phyloP scores from a whole-genome alignment of 805 yeast species.

The Wickerhamiella sergipiensis region DNA sequence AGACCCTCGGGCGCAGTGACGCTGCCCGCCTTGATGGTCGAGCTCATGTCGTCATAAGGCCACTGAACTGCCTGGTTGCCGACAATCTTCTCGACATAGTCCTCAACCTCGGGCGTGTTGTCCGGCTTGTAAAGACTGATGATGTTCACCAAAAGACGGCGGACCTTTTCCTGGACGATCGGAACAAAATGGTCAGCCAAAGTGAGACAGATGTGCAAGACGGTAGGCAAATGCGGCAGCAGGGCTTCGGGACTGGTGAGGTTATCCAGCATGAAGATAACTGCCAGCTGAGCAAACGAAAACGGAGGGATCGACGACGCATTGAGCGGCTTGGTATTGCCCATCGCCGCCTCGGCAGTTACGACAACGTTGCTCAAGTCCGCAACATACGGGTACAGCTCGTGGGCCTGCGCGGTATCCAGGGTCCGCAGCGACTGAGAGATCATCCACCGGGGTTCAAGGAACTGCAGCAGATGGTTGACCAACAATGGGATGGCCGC shows the following conservation, averaged over 20 bases:
- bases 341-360: constrained; percentile 32
- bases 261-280: constrained; percentile 73
- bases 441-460: constrained; percentile 83
- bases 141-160: constrained; percentile 56
- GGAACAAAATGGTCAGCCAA: constrained; percentile 78
- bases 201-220: constrained; percentile 68
- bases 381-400: constrained; percentile 60
- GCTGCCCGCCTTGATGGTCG: constrained; percentile 43
- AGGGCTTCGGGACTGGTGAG: constrained; percentile 51
- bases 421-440: constrained; percentile 39
- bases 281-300: constrained; percentile 76
- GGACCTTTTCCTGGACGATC: constrained; percentile 74
- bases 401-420: constrained; percentile 25
- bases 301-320: constrained; percentile 38
- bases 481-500: constrained; percentile 41
- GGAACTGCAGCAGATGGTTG: constrained; percentile 50
- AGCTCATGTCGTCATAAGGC: constrained; percentile 76
- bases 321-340: neutral
- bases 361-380: constrained; percentile 46
- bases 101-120: constrained; percentile 32
- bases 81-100: constrained; percentile 39
- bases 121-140: constrained; percentile 27
- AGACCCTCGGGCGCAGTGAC: constrained; percentile 76
- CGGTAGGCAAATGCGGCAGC: constrained; percentile 46
- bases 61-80: constrained; percentile 42